Percentiles rank a stretch among this genome's conserved stretches.
These are phyloP conservation scores for Tulasnella sp. DNA, from an alignment of 768 basidiomycete genomes.

Conservation along the genomic window DNA sequence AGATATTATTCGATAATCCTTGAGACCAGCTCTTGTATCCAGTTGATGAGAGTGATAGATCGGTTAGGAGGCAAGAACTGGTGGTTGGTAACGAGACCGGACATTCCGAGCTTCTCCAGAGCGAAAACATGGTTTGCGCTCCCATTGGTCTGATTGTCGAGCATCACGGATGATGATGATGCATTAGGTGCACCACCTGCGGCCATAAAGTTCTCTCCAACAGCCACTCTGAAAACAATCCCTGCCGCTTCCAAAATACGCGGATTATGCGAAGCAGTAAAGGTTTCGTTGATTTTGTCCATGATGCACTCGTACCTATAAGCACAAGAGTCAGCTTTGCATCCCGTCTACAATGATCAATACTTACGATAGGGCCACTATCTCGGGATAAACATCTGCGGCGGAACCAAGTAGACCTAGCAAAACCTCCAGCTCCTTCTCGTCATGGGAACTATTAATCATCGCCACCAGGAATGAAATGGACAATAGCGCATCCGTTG, in stretches of 20 bases:
- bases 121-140: constrained; percentile 43
- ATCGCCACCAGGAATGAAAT: constrained; percentile 67
- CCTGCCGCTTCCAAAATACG: constrained; percentile 57
- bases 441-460: constrained; percentile 58
- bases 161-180: constrained; percentile 53
- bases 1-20: constrained; percentile 15
- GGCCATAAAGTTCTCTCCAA: constrained; percentile 35
- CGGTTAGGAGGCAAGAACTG: constrained; percentile 44
- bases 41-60: constrained; percentile 50
- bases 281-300: constrained; percentile 59
- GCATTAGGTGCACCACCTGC: constrained; percentile 24
- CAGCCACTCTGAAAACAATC: constrained; percentile 58
- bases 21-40: constrained; percentile 51
- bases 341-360: not conserved
- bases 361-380: constrained; percentile 58
- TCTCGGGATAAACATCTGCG: constrained; percentile 52
- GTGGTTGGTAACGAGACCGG: constrained; percentile 59
- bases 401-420: constrained; percentile 66
- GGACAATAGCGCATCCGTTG: constrained; percentile 52
- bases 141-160: constrained; percentile 44
- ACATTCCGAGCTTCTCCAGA: constrained; percentile 59
- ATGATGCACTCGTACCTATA: constrained; percentile 61
- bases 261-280: constrained; percentile 58
- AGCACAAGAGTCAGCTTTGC: constrained; percentile 5
- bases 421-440: constrained; percentile 67